These are phyloP conservation scores for Penicillium turbatum DNA, from an alignment of 495 filamentous ascomycete genomes.

Conservation along the genomic window DNA sequence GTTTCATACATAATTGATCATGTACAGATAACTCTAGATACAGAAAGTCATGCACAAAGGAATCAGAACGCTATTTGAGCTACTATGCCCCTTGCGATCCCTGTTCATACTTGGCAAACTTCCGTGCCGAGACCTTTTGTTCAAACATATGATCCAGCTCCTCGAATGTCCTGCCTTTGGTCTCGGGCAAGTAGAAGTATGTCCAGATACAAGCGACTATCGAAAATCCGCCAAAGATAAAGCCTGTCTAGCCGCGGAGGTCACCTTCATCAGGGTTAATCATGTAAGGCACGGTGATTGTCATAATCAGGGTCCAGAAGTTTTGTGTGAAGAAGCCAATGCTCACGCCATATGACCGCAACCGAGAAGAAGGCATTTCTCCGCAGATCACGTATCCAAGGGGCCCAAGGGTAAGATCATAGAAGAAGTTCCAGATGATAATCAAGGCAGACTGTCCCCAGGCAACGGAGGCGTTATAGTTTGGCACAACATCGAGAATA, in stretches of 20 bases:
- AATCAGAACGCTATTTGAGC: no score
- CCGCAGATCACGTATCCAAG: conserved; percentile 11
- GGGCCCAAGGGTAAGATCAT: conserved; percentile 9
- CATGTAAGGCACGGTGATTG: conserved; percentile 58
- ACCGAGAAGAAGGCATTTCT: conserved; percentile 8
- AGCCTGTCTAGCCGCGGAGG: conserved; percentile 58
- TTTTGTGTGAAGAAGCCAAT: conserved; percentile 10
- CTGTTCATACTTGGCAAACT: conserved; percentile 3
- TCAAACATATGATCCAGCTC: conserved; percentile 63
- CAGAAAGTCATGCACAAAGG: no score
- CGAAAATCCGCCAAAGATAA: conserved; percentile 59
- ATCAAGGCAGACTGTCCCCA: conserved; percentile 10
- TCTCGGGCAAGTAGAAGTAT: conserved; percentile 61
- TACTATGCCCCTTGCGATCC: neutral
- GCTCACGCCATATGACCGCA: conserved; percentile 6
- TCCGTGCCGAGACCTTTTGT: conserved; percentile 43
- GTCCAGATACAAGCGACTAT: conserved; percentile 56
- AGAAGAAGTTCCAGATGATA: conserved; percentile 12
- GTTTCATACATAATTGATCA: no score
- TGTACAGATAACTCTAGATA: no score
- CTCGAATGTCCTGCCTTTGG: conserved; percentile 55
- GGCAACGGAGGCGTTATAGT: conserved; percentile 7
- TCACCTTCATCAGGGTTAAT: conserved; percentile 60
- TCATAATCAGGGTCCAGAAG: conserved; percentile 5
- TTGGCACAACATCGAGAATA: conserved; percentile 7